These are phyloP conservation scores for Mycena indigotica DNA, from an alignment of 768 basidiomycete genomes.

Conservation along the genomic window DNA sequence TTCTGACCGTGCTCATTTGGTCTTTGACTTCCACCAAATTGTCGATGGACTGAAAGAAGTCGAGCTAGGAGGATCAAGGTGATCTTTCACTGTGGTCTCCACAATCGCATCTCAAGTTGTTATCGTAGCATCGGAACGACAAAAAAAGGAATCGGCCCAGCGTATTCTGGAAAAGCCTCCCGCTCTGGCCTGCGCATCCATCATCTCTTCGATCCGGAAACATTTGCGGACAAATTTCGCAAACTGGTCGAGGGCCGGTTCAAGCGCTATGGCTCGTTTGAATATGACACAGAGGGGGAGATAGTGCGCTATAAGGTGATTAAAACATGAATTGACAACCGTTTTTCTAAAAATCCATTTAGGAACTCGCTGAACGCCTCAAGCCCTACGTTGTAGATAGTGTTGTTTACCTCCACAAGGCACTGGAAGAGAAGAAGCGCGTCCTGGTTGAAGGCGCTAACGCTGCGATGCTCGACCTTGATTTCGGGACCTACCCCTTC, in stretches of 20 bases:
- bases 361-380: constrained; percentile 84
- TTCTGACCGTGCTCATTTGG: constrained; percentile 95
- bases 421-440: constrained; percentile 72
- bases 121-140: constrained; percentile 88
- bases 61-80: constrained; percentile 88
- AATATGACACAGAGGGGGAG: constrained; percentile 98
- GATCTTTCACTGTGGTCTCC: background rate
- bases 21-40: constrained; percentile 99
- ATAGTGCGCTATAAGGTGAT: constrained; percentile 87
- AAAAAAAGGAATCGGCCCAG: constrained; percentile 97
- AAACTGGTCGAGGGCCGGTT: constrained; percentile 95
- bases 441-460: constrained; percentile 97
- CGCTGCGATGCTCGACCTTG: constrained; percentile 97
- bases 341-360: background rate
- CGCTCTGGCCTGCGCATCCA: constrained; percentile 95
- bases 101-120: constrained; percentile 1
- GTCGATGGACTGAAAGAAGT: constrained; percentile 98
- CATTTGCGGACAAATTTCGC: constrained; percentile 90
- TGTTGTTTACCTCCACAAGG: constrained; percentile 79
- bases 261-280: constrained; percentile 97
- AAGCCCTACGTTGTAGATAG: constrained; percentile 90
- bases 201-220: constrained; percentile 86
- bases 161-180: constrained; percentile 96
- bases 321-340: too few species aligned
- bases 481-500: constrained; percentile 97